Percentiles rank a stretch among this genome's conserved stretches.
Conservation (phyloP, 208 protist genomes). For the Angomonas deanei region DNA sequence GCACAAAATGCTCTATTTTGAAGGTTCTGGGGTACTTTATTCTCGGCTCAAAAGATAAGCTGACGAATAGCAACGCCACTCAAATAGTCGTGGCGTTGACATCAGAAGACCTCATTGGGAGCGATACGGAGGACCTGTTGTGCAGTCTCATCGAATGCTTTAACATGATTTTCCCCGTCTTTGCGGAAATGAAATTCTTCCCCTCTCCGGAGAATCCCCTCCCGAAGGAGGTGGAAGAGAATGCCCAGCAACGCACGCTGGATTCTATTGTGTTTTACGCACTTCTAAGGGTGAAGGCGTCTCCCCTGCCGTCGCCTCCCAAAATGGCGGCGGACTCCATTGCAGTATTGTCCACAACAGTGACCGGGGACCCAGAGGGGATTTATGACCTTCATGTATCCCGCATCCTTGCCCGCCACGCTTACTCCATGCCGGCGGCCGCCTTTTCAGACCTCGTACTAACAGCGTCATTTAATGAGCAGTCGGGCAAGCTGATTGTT, state of each 20-base stretch:
- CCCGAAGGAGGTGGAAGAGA: slow-evolving; percentile 34
- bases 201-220: slow-evolving; percentile 44
- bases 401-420: slow-evolving; percentile 59
- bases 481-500: slow-evolving; percentile 31
- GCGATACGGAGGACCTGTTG: slow-evolving; percentile 60
- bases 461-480: slow-evolving; percentile 16
- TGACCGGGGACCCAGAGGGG: slow-evolving; percentile 46
- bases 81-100: slow-evolving; percentile 65
- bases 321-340: slow-evolving; percentile 26
- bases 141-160: slow-evolving; percentile 50
- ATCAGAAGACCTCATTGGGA: slow-evolving; percentile 49
- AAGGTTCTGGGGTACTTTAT: slow-evolving; percentile 59
- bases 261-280: slow-evolving; percentile 81
- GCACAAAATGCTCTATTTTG: slow-evolving; percentile 74
- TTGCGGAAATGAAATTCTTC: slow-evolving; percentile 52
- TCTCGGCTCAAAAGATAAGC: slow-evolving; percentile 46
- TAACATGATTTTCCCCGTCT: slow-evolving; percentile 25
- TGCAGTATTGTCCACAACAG: slow-evolving; percentile 36
- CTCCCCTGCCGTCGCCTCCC: slow-evolving; percentile 37
- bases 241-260: slow-evolving; percentile 60
- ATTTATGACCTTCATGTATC: slow-evolving; percentile 67
- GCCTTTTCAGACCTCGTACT: slow-evolving; percentile 73
- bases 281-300: slow-evolving; percentile 49
- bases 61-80: slow-evolving; percentile 52
- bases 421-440: slow-evolving; percentile 48